These are phyloP conservation scores for Naegleria lovaniensis DNA, from an alignment of 208 protist species.

Conservation along the genomic window DNA sequence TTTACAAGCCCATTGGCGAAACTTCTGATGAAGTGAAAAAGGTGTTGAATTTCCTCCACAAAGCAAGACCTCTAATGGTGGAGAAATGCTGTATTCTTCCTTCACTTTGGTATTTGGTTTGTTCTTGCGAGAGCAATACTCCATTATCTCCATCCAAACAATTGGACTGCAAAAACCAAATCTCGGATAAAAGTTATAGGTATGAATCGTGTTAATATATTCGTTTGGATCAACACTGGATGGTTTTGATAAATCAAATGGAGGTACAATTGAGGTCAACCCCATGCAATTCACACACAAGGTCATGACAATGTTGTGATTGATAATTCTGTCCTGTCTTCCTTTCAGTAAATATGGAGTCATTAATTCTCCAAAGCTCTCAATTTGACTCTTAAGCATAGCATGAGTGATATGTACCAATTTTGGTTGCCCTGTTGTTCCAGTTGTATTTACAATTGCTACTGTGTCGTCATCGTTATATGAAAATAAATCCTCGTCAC, in stretches of 20 bases:
- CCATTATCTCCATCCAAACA: neutral
- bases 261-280: neutral
- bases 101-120: neutral
- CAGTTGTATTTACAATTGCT: slow-evolving; percentile 2
- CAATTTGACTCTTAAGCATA: slow-evolving; percentile 9
- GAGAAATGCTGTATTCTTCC: neutral
- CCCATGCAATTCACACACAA: slow-evolving; percentile 21
- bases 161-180: slow-evolving; percentile 9
- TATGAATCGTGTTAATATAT: neutral
- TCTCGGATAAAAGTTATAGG: neutral
- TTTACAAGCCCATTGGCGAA: neutral
- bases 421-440: neutral
- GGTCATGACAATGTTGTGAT: neutral
- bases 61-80: neutral
- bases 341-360: neutral
- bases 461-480: neutral
- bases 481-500: neutral
- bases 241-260: neutral
- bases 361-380: slow-evolving; percentile 9
- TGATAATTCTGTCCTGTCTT: neutral
- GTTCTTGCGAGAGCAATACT: neutral
- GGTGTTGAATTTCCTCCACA: neutral
- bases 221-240: neutral
- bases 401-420: neutral
- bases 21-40: neutral